Evolutionary conservation across 345 rosid species (phyloP).

Genomic region (Boechera stricta): DNA sequence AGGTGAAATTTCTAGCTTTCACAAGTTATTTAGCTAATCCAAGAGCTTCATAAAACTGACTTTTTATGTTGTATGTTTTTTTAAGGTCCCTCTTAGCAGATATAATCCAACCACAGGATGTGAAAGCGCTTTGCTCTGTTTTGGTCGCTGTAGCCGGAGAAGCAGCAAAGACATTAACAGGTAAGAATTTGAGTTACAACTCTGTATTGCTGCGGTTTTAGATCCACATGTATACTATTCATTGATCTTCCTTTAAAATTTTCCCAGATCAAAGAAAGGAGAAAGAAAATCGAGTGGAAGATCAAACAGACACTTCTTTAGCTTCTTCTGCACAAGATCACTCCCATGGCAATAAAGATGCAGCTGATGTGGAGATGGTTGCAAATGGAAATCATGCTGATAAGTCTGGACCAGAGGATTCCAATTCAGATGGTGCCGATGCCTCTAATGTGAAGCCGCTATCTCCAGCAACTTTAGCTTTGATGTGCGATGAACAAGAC

Average conservation of each 20-base stretch:
- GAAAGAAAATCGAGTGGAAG: slow-evolving; percentile 56
- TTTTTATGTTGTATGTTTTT: slow-evolving; percentile 40
- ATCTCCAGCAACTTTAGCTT: slow-evolving; percentile 97
- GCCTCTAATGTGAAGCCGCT: slow-evolving; percentile 74
- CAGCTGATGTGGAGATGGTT: slow-evolving; percentile 50
- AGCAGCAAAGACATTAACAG: slow-evolving; percentile 81
- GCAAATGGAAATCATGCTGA: slow-evolving; percentile 56
- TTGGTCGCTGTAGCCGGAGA: slow-evolving; percentile 77
- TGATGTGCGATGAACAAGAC: slow-evolving; percentile 99
- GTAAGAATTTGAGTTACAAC: slow-evolving; percentile 47
- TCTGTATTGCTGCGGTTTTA: slow-evolving; percentile 22
- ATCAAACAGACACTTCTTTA: slow-evolving; percentile 55
- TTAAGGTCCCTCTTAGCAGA: slow-evolving; percentile 95
- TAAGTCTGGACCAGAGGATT: slow-evolving; percentile 57
- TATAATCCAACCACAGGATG: slow-evolving; percentile 85
- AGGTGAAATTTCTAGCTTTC: slow-evolving; percentile 56
- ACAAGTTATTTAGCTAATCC: slow-evolving; percentile 18
- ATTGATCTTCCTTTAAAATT: slow-evolving; percentile 18
- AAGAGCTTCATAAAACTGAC: slow-evolving; percentile 45
- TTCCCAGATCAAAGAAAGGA: slow-evolving; percentile 60
- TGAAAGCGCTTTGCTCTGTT: slow-evolving; percentile 96
- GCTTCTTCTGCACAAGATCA: slow-evolving; percentile 65
- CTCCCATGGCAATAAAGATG: slow-evolving; percentile 55
- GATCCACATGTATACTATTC: neutral
- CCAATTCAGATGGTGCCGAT: slow-evolving; percentile 61